Conservation (phyloP, 345 rosid genomes). For the Lepidium aucheri region DNA sequence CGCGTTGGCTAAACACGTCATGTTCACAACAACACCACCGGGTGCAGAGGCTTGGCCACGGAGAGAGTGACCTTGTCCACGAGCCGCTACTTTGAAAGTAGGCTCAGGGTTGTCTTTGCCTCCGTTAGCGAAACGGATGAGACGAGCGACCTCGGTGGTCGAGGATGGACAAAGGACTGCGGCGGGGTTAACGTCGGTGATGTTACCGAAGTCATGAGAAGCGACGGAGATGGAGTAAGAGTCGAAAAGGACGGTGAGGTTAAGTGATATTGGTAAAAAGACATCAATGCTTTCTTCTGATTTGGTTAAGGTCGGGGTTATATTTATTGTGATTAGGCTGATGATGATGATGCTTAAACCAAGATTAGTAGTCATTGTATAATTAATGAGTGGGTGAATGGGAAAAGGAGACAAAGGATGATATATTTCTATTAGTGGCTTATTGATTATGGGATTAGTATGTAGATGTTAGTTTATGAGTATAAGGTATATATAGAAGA, state of each 20-base stretch:
- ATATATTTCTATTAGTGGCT: not conserved
- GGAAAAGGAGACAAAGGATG: not conserved
- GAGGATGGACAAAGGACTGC: constrained; percentile 73
- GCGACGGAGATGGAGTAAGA: constrained; percentile 36
- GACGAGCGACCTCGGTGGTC: constrained; percentile 34
- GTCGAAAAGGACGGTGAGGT: constrained; percentile 37
- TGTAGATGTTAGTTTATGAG: not conserved
- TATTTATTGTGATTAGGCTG: constrained; percentile 2
- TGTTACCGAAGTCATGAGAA: constrained; percentile 63
- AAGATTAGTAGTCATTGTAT: constrained; percentile 14
- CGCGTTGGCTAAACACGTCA: constrained; percentile 38
- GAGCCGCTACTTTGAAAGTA: constrained; percentile 57
- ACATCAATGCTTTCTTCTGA: constrained; percentile 23
- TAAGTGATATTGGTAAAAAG: constrained; percentile 21
- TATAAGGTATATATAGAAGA: not conserved
- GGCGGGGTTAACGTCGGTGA: constrained; percentile 33
- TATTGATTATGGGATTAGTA: constrained; percentile 13
- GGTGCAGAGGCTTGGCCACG: constrained; percentile 73
- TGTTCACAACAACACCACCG: constrained; percentile 63
- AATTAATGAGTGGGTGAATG: not conserved
- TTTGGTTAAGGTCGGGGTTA: not conserved
- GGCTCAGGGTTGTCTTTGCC: not conserved
- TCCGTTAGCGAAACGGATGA: constrained; percentile 38
- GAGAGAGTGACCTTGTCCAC: constrained; percentile 67
- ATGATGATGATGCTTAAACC: constrained; percentile 2